Evolutionary conservation across 805 yeast species (phyloP), one percentile per base, ranked within the genome.

Genomic region (Pichia phayaonensis): DNA sequence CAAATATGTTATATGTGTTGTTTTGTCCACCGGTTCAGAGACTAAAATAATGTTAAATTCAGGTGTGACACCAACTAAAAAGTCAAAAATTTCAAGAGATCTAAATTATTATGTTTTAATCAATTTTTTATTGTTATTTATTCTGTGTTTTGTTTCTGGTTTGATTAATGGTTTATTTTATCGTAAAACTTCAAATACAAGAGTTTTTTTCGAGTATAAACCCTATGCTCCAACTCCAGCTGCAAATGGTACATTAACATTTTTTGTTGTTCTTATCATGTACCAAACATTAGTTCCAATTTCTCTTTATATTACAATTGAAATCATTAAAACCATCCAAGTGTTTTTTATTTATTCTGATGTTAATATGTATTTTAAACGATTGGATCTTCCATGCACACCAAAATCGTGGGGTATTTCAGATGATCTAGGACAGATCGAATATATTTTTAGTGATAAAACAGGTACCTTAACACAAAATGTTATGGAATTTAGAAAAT

Each of bases 381-480:
- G 66, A 49, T 68, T 84, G 44, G 90, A 86, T 65, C 83, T 79
- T 60, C 90, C 92, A 0, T 84, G 92, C 64, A 75, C 81, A 1
- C 92, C 95, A 2, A 84, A 85, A 59, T 77, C 90, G 0, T 86
- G 95, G 95, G 81, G 81, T 54, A 83, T 86, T 43, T 83, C 90
- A 7, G 95, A 86, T 66, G 95, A 86, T 64, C 72, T 86, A 55
- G 95, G 95, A 20, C 95, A 86, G 63, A 82, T 86, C 53, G 94
- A 86, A 64, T 86, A 84, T 62, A 76, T 86, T 41, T 86, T 86
- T 65, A 81, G 89, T 63, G 95, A 86, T 69, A 86, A 86, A 65
- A 86, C 95, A 0, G 95, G 95, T 38, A 86, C 95, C 0, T 71
- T 86, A 59, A 86, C 95, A 8, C 92, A 86, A 65, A 86, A 86